Evolutionary conservation across 306 rosid genomes (phyloP).

Genomic region (Lithocarpus polystachyus): DNA sequence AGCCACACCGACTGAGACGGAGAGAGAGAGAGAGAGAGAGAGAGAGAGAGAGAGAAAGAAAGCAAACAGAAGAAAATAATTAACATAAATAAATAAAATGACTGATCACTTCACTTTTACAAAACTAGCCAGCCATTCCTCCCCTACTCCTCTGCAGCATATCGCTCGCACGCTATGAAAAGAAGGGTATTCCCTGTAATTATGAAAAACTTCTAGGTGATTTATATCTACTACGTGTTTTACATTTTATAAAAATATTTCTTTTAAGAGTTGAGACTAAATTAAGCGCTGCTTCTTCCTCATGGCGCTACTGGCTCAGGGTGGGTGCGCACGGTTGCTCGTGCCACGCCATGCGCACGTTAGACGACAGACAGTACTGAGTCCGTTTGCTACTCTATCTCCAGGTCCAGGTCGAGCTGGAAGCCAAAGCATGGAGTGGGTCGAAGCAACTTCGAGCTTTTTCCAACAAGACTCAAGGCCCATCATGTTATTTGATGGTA

Average conservation of each 20-base stretch:
- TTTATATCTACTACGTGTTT: background rate
- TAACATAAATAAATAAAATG: too few relatives aligned
- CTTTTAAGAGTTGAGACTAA: background rate
- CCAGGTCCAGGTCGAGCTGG: slow-evolving; percentile 10
- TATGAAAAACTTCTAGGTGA: background rate
- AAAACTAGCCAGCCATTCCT: too few relatives aligned
- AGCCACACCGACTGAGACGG: too few relatives aligned
- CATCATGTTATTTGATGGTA: slow-evolving; percentile 94
- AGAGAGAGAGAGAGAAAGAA: too few relatives aligned
- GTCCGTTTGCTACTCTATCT: slow-evolving; percentile 49
- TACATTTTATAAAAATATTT: too few relatives aligned
- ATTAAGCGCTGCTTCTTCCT: background rate
- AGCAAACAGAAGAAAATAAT: too few relatives aligned
- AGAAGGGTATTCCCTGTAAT: background rate
- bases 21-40: too few relatives aligned
- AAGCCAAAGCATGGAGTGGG: slow-evolving; percentile 45
- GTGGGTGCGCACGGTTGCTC: slow-evolving; percentile 26
- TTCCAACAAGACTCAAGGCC: slow-evolving; percentile 75
- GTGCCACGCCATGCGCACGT: slow-evolving; percentile 20
- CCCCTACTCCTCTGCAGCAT: too few relatives aligned
- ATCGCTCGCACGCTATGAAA: too few relatives aligned
- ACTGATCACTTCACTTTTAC: too few relatives aligned
- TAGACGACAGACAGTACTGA: slow-evolving; percentile 17
- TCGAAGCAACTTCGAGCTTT: slow-evolving; percentile 68
- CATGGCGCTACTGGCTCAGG: slow-evolving; percentile 64